Conservation (phyloP, 768 basidiomycete species). For the Suillus discolor region DNA sequence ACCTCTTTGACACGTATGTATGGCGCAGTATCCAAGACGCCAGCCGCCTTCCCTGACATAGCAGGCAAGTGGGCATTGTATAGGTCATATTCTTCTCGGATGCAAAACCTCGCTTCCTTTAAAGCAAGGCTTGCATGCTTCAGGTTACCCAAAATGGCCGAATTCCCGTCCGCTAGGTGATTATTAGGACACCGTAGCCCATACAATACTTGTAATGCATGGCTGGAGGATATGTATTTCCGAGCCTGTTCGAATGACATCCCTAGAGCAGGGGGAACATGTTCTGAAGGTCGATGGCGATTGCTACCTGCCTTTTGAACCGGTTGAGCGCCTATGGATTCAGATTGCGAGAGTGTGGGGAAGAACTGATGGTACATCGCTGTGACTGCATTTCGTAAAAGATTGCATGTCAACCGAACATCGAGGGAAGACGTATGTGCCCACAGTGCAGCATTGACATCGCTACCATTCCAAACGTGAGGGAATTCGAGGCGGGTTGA, state of each 20-base stretch:
- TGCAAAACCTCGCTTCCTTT: no score
- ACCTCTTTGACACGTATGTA: neutral
- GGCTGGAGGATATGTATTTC: neutral
- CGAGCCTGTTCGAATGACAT: neutral
- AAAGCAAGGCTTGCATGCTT: neutral
- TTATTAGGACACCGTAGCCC: neutral
- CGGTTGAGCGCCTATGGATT: neutral
- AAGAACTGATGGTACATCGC: neutral
- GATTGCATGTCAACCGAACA: neutral
- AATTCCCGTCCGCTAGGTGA: neutral
- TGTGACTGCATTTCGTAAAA: neutral
- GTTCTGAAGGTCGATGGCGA: neutral
- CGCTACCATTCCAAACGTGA: neutral
- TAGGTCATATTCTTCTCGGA: no score
- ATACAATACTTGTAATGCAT: neutral
- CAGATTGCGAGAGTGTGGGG: neutral
- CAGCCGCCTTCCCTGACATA: no score
- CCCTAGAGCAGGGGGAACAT: neutral
- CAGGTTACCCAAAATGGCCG: neutral
- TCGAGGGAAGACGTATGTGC: neutral
- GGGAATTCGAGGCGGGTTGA: neutral
- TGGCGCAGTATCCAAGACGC: neutral
- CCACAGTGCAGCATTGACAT: neutral
- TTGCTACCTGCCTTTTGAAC: neutral
- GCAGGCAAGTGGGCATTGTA: no score